phyloP scores from a whole-genome alignment of 2,329 filamentous ascomycete genomes.

The Cercospora berteroae region DNA sequence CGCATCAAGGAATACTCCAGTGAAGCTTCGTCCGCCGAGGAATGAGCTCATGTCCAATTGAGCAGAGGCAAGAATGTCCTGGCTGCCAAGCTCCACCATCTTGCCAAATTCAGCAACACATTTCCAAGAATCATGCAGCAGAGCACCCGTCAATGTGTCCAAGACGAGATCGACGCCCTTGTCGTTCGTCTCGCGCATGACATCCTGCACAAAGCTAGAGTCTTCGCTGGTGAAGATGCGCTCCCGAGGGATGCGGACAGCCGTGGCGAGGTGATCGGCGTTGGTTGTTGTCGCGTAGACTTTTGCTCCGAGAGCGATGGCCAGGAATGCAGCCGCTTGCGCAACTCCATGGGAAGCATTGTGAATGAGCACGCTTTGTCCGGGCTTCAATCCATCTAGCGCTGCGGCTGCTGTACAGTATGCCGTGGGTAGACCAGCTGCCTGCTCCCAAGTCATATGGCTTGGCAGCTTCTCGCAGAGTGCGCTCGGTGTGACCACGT shows the following conservation, averaged over 20 bases:
- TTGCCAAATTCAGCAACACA: neutral
- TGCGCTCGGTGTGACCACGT: neutral
- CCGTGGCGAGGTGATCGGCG: slow-evolving; percentile 22
- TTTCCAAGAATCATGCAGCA: neutral
- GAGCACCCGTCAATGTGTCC: neutral
- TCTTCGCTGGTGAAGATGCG: slow-evolving; percentile 36
- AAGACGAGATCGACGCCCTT: neutral
- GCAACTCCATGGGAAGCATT: neutral
- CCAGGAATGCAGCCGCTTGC: neutral
- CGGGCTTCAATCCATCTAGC: neutral
- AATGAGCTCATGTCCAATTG: neutral
- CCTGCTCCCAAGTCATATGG: neutral
- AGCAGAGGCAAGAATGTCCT: neutral
- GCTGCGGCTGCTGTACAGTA: neutral
- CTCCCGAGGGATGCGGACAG: slow-evolving; percentile 27
- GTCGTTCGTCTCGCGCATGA: neutral
- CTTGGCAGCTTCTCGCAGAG: neutral
- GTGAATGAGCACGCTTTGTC: neutral
- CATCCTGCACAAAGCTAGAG: neutral
- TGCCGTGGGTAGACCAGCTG: neutral
- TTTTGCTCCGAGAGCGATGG: slow-evolving; percentile 24
- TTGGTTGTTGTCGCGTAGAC: slow-evolving; percentile 34
- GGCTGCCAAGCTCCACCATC: neutral
- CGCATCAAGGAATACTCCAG: neutral
- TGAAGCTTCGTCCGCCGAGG: neutral